These are phyloP conservation scores for Linum tenue DNA, from an alignment of 345 rosid genomes.

Conservation along the genomic window DNA sequence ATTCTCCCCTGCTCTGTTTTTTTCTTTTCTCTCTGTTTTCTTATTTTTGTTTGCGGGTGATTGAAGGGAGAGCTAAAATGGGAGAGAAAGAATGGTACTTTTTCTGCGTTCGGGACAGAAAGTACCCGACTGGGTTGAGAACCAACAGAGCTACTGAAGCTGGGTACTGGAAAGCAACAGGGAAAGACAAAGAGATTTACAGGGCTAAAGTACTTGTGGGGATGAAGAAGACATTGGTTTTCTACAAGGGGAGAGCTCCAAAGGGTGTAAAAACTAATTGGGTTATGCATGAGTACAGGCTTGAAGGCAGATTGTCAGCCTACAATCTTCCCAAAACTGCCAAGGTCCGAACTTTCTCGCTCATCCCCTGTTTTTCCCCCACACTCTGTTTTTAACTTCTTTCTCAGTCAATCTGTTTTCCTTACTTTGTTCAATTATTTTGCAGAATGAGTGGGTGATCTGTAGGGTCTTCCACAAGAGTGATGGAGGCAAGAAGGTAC, in stretches of 20 bases:
- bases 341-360: background rate
- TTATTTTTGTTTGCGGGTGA: background rate
- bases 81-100: slow-evolving; percentile 19
- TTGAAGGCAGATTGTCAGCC: background rate
- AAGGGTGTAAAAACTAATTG: slow-evolving; percentile 4
- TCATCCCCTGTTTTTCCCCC: background rate
- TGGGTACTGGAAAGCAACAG: slow-evolving; percentile 19
- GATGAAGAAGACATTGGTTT: slow-evolving; percentile 8
- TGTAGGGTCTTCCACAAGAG: slow-evolving; percentile 36
- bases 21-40: background rate
- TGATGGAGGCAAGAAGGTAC: slow-evolving; percentile 42
- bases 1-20: background rate
- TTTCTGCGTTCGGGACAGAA: too few species aligned
- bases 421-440: background rate
- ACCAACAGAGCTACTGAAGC: slow-evolving; percentile 53
- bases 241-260: slow-evolving; percentile 12
- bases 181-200: slow-evolving; percentile 47
- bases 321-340: slow-evolving; percentile 2
- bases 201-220: slow-evolving; percentile 16
- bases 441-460: slow-evolving; percentile 52
- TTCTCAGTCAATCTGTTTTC: background rate
- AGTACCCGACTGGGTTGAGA: slow-evolving; percentile 16
- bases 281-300: slow-evolving; percentile 6
- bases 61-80: slow-evolving; percentile 39
- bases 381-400: background rate